Base-by-base conservation (phyloP, 495 filamentous ascomycete species). In the Aspergillus heteromorphus region DNA sequence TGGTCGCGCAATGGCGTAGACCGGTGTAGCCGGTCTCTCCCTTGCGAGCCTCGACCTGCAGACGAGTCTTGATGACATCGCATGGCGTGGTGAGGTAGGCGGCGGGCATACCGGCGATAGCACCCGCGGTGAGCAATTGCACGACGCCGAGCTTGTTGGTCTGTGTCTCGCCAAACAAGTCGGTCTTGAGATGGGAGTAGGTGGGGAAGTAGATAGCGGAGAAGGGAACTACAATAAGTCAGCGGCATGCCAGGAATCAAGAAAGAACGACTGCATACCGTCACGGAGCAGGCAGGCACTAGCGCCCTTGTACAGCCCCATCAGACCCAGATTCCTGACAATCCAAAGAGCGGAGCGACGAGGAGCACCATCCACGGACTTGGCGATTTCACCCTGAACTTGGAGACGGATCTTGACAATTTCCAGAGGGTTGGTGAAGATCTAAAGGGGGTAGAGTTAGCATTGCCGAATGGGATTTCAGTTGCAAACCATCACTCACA, bases 391-490 rank as follows among this genome's bases (percentile, higher is more conserved):
- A 56, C 93, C 93, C 76, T 98, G 93, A 8, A 97, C 90, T 72
- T 98, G 93, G 41, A 98, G 83, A 60, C 93, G 88, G 61, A 98
- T 98, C 79, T 98, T 98, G 69, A 98, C 93, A 64, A 98, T 98
- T 71, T 98, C 93, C 10, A 98, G 82, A 34, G 93, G 93, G 69
- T 97, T 98, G 61, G 92, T 95, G 73, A 96, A 96, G 55, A 96
- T 82, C 89, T 95, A 48, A 16, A 23, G 34, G 21, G 25, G 4
- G 21, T 16, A 5, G n/a, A 18, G 19, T 58, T 49, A 65, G 52
- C 48, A 27, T 18, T 2, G 13, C 48, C 34, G 36, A 48, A 21
- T 20, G 0, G 4, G 25, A 17, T 7, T 18, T 21, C 11, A 13
- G 13, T 11, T 2, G 17, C 9, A 8, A 1, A 7, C 4, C 16